Base-by-base conservation (phyloP, 1,139 yeast species). In the Saccharomyces hybrid region DNA sequence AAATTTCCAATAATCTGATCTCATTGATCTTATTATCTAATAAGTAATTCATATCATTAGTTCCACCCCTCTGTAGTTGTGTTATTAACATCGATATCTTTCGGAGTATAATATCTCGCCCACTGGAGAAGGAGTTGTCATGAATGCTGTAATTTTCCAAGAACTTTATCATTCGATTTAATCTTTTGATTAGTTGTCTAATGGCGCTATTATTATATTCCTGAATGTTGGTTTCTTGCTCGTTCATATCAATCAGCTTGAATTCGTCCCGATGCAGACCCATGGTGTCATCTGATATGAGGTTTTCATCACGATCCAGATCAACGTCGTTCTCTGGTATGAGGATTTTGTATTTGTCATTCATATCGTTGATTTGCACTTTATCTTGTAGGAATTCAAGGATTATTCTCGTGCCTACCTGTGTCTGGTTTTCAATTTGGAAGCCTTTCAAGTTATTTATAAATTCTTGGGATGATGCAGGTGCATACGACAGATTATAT, bases 11-110 rank as follows among this genome's bases (percentile, higher is more conserved):
- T 3, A 58, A 48, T 49, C 57, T 52, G 1, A 67, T 58, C 47
- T 66, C 68, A 49, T 60, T 60, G 51, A 67, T 71, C 52, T 60
- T 61, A 34, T 59, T 57, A 53, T 58, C 42, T n/a, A 67, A 46
- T 46, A 60, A 64, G 29, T 59, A 58, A 34, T 65, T 62, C 12
- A 68, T 63, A 52, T 66, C 69, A 2, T 49, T 24, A 19, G 68
- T 63, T 12, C 61, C 56, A 1, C 53, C 55, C 50, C 55, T 62
- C 24, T 57, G 54, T 26, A 67, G 51, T 27, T 54, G 60, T 9
- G 59, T 55, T 4, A 64, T 57, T 7, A 68, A 53, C 38, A 64
- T 32, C 3, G 66, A 61, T 5, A 63, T 50, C 27, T 58, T 55
- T 26, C 64, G 52, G 48, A 67, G 51, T 24, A 67, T 58, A 8